These are phyloP conservation scores for Ceratobasidium sp. DNA, from an alignment of 1,284 basidiomycete species.

Conservation along the genomic window DNA sequence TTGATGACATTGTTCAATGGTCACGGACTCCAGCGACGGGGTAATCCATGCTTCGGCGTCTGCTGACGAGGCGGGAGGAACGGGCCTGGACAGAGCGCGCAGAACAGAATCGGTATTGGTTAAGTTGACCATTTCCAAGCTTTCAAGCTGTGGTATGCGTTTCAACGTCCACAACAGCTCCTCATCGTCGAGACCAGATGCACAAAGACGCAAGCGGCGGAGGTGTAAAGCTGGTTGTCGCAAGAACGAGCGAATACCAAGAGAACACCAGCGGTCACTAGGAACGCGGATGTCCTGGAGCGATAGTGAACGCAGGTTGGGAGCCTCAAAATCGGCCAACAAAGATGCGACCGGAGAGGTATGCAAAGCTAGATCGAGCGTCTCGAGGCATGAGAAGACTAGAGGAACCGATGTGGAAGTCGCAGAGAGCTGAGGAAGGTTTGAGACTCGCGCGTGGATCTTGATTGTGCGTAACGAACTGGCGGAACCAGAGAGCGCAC, in stretches of 20 bases:
- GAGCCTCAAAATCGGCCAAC: slow-evolving; percentile 41
- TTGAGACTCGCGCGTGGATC: slow-evolving; percentile 36
- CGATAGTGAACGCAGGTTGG: slow-evolving; percentile 34
- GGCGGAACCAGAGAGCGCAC: slow-evolving; percentile 27
- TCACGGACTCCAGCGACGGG: slow-evolving; percentile 26
- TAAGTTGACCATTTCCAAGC: slow-evolving; percentile 30
- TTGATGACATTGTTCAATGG: slow-evolving; percentile 44
- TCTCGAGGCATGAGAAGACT: slow-evolving; percentile 33
- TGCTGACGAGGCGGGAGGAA: not conserved
- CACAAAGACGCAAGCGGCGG: slow-evolving; percentile 35
- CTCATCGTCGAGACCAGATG: slow-evolving; percentile 41
- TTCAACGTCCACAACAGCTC: slow-evolving; percentile 40
- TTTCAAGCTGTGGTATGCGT: slow-evolving; percentile 38
- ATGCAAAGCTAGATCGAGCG: slow-evolving; percentile 37
- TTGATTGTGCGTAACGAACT: slow-evolving; percentile 34
- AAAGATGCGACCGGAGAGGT: slow-evolving; percentile 42
- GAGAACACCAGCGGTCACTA: slow-evolving; percentile 44
- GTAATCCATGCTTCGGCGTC: slow-evolving; percentile 33
- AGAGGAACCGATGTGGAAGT: not conserved
- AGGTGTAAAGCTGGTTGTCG: slow-evolving; percentile 30
- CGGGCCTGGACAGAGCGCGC: slow-evolving; percentile 26
- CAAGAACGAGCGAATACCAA: slow-evolving; percentile 45
- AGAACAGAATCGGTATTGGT: slow-evolving; percentile 38
- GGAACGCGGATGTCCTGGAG: slow-evolving; percentile 40
- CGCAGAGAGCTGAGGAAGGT: not conserved